phyloP scores from a whole-genome alignment of 148 eudicot genomes.

The Chenopodium album region DNA sequence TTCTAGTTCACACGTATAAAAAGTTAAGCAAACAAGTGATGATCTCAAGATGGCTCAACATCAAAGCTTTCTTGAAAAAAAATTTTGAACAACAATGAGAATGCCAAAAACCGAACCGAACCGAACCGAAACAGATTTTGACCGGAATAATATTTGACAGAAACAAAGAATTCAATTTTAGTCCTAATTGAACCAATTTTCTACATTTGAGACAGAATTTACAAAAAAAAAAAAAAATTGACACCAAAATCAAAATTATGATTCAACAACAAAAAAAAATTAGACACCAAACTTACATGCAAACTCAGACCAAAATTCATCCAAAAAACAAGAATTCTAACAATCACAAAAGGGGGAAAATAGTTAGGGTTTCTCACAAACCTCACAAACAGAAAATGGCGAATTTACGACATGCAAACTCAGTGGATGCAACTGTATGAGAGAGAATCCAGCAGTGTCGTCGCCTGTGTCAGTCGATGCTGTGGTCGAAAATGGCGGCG shows the following conservation, averaged over 20 bases:
- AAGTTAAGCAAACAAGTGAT: neutral
- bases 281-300: neutral
- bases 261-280: neutral
- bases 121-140: neutral
- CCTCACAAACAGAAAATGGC: neutral
- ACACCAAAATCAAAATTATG: neutral
- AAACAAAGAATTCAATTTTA: neutral
- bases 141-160: neutral
- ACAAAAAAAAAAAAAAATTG: neutral
- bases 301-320: neutral
- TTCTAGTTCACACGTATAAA: neutral
- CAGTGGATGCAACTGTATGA: neutral
- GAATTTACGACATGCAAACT: constrained; percentile 8
- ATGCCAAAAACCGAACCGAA: no score
- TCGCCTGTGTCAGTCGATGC: neutral
- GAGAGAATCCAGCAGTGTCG: neutral
- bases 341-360: neutral
- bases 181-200: neutral
- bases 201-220: neutral
- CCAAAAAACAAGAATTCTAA: neutral
- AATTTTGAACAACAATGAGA: no score
- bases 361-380: neutral
- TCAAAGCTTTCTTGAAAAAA: neutral
- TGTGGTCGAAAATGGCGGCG: neutral
- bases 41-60: neutral